Evolutionary conservation across 2,329 filamentous ascomycete species (phyloP).

Genomic region (Fusarium sublunatum): DNA sequence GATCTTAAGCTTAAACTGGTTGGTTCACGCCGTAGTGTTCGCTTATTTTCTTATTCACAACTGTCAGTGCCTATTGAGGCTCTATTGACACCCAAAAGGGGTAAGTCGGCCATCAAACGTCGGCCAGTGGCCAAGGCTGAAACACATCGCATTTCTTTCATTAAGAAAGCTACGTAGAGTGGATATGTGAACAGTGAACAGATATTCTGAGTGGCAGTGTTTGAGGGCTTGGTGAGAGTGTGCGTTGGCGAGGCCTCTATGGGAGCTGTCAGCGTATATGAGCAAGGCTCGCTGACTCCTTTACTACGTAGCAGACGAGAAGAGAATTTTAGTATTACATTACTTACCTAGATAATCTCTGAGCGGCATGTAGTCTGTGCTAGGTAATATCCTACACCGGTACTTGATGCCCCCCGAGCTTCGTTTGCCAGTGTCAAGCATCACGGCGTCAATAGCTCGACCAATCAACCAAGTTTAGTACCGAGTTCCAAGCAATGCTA

Average conservation of each 20-base stretch:
- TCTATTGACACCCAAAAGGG: slow-evolving; percentile 45
- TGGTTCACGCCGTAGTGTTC: slow-evolving; percentile 4
- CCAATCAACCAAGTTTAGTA: not conserved
- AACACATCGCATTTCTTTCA: slow-evolving; percentile 11
- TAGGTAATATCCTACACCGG: not conserved
- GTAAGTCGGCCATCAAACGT: slow-evolving; percentile 26
- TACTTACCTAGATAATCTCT: not conserved
- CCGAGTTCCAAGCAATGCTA: not conserved
- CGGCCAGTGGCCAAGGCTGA: slow-evolving; percentile 4
- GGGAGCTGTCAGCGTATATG: not conserved
- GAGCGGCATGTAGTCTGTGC: not conserved
- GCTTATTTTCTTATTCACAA: slow-evolving; percentile 19
- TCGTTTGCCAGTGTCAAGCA: slow-evolving; percentile 23
- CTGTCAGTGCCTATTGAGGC: slow-evolving; percentile 37
- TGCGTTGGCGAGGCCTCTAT: not conserved
- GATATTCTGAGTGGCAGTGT: not conserved
- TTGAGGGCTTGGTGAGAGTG: not conserved
- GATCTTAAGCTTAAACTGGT: not conserved
- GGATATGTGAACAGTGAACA: not conserved
- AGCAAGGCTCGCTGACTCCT: not conserved
- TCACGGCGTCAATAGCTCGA: not conserved
- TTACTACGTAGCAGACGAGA: not conserved
- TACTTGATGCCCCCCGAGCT: not conserved
- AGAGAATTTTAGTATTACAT: not conserved
- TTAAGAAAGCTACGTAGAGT: not conserved